Base-by-base conservation (phyloP, 2,329 filamentous ascomycete species). In the Scopulariopsis brevicaulis region DNA sequence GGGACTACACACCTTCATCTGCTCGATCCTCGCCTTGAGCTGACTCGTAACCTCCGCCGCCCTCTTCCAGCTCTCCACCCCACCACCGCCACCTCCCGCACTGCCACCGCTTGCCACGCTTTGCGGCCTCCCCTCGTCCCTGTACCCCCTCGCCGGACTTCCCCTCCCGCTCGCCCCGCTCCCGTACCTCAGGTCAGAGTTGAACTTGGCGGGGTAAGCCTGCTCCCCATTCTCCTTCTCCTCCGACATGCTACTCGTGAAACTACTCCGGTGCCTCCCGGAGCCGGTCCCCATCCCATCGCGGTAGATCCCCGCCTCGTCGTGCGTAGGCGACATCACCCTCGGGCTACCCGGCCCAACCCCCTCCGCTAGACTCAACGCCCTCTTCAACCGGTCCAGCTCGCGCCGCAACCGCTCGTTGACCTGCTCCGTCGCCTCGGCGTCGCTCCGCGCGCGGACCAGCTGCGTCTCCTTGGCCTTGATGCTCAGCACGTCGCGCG, bases 381-480 rank as follows among this genome's bases (percentile, higher is more conserved):
- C 94, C 59, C 90, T 88, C 80, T 97, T 97, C 60, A 99, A 78
- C 57, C 94, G 83, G 63, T 99, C 94, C 53, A 96, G 86, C 73
- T 99, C 94, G 57, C 92, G 84, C 61, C 88, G 81, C 57, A 96
- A 81, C 59, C 89, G 86, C 61, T 94, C 89, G 56, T 94, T 91
- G 59, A 85, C 87, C 65, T 91, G 86, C 68, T 96, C 91, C 0
- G 92, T 89, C 0, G 89, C 85, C 69, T 97, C 93, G 35, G 87
- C 89, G 66, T 99, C 94, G 63, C 89, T 91, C 58, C 92, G 82
- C 12, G 94, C 92, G 52, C 94, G 86, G 11, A 97, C 93, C 5
- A 99, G 81, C 66, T 99, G 94, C 3, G 94, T 97, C 71, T 99
- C 94, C 72, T 99, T 99, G 15, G 94, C 94, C 71, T 97, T 97